Evolutionary conservation across 2,329 filamentous ascomycete genomes (phyloP).

Genomic region (Pseudogymnoascus sp.): DNA sequence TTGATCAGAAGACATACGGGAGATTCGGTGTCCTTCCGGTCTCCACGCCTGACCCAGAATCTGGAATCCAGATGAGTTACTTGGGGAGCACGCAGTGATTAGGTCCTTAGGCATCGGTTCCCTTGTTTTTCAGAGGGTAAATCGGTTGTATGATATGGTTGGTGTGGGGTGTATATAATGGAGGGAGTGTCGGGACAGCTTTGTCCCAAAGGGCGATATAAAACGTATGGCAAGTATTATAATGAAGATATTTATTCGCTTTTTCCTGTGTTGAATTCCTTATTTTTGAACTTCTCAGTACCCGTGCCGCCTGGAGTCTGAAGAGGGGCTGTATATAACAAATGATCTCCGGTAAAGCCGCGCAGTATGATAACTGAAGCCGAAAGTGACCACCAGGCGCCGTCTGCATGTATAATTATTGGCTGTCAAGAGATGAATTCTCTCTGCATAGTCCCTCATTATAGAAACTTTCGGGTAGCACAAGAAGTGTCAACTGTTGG

Average conservation of each 20-base stretch:
- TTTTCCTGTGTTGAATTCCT: background rate
- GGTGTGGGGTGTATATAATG: constrained; percentile 1
- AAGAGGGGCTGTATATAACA: no score
- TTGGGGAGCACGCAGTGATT: constrained; percentile 58
- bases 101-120: constrained; percentile 45
- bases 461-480: background rate
- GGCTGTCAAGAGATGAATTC: background rate
- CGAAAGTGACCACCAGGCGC: background rate
- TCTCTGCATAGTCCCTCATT: background rate
- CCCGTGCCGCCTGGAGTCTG: background rate
- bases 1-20: constrained; percentile 93
- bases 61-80: constrained; percentile 45
- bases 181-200: background rate
- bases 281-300: background rate
- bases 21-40: constrained; percentile 77
- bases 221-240: background rate
- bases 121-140: background rate
- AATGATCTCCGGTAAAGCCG: background rate
- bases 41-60: constrained; percentile 31
- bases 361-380: background rate
- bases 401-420: background rate
- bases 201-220: background rate
- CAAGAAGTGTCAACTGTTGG: background rate
- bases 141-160: constrained; percentile 4
- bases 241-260: background rate